Conservation (phyloP, 805 yeast species). For the Lipomyces yamanashiensis region DNA sequence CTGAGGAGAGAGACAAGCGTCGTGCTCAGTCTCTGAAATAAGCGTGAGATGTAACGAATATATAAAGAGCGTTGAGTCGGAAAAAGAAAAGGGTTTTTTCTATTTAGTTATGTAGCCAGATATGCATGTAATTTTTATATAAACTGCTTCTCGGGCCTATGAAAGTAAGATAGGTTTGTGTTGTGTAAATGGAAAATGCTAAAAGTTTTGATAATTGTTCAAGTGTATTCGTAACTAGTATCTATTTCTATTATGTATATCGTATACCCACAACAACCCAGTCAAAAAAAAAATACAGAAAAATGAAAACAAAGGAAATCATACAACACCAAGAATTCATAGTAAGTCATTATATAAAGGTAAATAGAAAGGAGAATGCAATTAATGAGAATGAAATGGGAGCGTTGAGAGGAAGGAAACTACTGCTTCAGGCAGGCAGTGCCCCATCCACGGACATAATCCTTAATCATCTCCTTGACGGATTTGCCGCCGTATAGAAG, state of each 20-base stretch:
- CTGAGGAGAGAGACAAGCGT: constrained; percentile 99
- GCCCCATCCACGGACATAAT: constrained; percentile 43
- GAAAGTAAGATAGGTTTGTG: neutral
- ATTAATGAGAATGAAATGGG: neutral
- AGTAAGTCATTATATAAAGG: no score
- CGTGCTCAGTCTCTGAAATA: constrained; percentile 56
- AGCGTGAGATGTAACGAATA: constrained; percentile 1
- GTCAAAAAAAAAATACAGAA: no score
- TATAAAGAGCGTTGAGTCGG: constrained; percentile 2
- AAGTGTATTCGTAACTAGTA: neutral
- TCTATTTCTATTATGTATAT: neutral
- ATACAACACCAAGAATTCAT: neutral
- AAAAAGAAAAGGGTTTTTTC: neutral
- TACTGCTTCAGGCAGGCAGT: constrained; percentile 22
- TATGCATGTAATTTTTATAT: constrained; percentile 9
- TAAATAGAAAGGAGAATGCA: neutral
- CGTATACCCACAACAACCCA: no score
- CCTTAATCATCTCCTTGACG: constrained; percentile 75
- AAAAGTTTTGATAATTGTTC: neutral
- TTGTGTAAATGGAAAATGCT: constrained; percentile 16
- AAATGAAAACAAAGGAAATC: neutral
- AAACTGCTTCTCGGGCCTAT: neutral
- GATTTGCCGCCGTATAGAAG: constrained; percentile 61
- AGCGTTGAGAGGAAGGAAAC: neutral
- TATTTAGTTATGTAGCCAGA: constrained; percentile 10